phyloP scores from a whole-genome alignment of 805 yeast genomes.

The Schwanniomyces pseudopolymorphus region DNA sequence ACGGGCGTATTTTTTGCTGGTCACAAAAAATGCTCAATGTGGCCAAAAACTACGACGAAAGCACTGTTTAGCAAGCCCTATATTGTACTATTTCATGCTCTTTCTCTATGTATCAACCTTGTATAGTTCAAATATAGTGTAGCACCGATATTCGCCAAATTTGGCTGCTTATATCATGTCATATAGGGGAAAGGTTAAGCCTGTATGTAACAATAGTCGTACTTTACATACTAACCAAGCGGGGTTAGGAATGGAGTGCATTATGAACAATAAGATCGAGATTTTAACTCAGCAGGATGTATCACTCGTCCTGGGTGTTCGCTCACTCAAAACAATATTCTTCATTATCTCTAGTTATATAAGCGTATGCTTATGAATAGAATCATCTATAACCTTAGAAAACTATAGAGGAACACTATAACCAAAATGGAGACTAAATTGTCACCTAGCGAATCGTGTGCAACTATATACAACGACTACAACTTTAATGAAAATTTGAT shows the following conservation, averaged over 20 bases:
- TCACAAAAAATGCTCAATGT: neutral
- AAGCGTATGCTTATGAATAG: neutral
- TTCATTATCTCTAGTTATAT: neutral
- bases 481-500: slow-evolving; percentile 9
- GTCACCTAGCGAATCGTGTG: slow-evolving; percentile 20
- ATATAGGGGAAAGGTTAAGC: neutral
- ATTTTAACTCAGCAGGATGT: neutral
- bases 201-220: neutral
- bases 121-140: too few relatives aligned
- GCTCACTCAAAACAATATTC: neutral
- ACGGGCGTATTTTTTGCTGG: neutral
- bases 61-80: too few relatives aligned
- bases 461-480: slow-evolving; percentile 10
- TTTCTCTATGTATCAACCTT: too few relatives aligned
- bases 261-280: neutral
- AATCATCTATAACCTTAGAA: too few relatives aligned
- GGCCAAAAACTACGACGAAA: too few relatives aligned
- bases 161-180: neutral
- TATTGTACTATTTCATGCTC: too few relatives aligned
- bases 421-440: neutral
- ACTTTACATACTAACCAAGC: neutral
- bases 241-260: slow-evolving; percentile 1
- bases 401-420: too few relatives aligned
- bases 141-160: too few relatives aligned
- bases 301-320: neutral